Evolutionary conservation across 305 asterid species (phyloP).

Genomic region (Rubia peregrina): DNA sequence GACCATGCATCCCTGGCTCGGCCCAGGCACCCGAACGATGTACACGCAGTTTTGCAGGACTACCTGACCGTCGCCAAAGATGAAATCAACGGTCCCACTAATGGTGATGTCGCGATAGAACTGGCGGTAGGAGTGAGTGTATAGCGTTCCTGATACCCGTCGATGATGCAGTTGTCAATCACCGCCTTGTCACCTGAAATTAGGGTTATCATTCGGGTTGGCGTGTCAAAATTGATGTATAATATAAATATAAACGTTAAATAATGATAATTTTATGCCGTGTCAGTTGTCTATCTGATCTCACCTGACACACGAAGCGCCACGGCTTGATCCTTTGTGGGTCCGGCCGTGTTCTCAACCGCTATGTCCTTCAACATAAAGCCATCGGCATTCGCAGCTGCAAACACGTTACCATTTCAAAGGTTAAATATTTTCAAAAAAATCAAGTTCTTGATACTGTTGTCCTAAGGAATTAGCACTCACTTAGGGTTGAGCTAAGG

Average conservation of each 20-base stretch:
- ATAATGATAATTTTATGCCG: too few relatives aligned
- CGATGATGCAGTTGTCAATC: slow-evolving; percentile 5
- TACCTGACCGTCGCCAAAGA: slow-evolving; percentile 36
- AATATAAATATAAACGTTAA: too few relatives aligned
- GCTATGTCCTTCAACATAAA: slow-evolving; percentile 42
- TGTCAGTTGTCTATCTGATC: too few relatives aligned
- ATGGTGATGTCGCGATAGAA: slow-evolving; percentile 42
- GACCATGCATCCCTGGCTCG: slow-evolving; percentile 26
- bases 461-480: slow-evolving; percentile 9
- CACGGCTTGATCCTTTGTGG: slow-evolving; percentile 31
- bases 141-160: too few relatives aligned
- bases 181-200: too few relatives aligned
- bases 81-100: slow-evolving; percentile 49
- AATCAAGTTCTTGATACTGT: too few relatives aligned
- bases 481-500: slow-evolving; percentile 48
- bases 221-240: too few relatives aligned
- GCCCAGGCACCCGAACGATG: slow-evolving; percentile 28
- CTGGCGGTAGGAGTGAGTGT: slow-evolving; percentile 14
- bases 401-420: slow-evolving; percentile 1
- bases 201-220: too few relatives aligned
- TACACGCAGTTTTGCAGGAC: slow-evolving; percentile 39
- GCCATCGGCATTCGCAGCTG: slow-evolving; percentile 38
- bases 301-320: slow-evolving; percentile 44
- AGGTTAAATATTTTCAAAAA: background rate
- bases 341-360: slow-evolving; percentile 44